Evolutionary conservation across 192 early-diverging fungal species (phyloP).

Genomic region (Linderina pennispora): DNA sequence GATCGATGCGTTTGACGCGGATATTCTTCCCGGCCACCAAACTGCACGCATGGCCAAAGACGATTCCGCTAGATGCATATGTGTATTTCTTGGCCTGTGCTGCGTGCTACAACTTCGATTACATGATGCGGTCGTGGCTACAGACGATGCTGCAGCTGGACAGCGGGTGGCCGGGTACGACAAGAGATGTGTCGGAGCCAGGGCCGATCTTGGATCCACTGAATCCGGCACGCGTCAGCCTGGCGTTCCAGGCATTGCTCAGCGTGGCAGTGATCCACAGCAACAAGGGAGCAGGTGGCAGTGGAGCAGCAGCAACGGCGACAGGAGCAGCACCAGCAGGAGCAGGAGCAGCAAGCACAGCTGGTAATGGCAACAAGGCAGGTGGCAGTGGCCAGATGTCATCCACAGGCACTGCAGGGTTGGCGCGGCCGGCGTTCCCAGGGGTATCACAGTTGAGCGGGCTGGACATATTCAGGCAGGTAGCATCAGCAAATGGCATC

Average conservation of each 20-base stretch:
- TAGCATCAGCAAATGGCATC: too few species aligned
- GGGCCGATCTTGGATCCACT: constrained; percentile 39
- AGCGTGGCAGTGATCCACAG: constrained; percentile 36
- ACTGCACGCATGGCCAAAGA: constrained; percentile 47
- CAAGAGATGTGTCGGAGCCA: constrained; percentile 27
- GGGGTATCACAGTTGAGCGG: constrained; percentile 38
- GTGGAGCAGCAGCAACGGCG: too few species aligned
- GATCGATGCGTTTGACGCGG: constrained; percentile 44
- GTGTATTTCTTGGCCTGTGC: constrained; percentile 45
- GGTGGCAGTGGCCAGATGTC: too few species aligned
- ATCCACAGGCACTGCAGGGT: not conserved
- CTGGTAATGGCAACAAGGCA: not conserved
- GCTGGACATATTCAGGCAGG: constrained; percentile 25
- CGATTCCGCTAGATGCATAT: constrained; percentile 38
- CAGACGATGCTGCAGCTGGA: constrained; percentile 42
- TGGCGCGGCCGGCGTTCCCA: constrained; percentile 25
- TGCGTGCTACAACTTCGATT: constrained; percentile 48
- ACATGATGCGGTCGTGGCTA: constrained; percentile 34
- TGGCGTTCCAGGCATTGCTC: constrained; percentile 41
- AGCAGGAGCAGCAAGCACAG: too few species aligned
- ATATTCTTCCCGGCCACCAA: constrained; percentile 49
- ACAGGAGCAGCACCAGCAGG: not conserved
- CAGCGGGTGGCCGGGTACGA: constrained; percentile 43
- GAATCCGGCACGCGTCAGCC: constrained; percentile 35
- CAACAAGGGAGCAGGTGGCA: constrained; percentile 4